Base-by-base conservation (phyloP, 2,329 filamentous ascomycete genomes). In the Pestalotiopsis fici region DNA sequence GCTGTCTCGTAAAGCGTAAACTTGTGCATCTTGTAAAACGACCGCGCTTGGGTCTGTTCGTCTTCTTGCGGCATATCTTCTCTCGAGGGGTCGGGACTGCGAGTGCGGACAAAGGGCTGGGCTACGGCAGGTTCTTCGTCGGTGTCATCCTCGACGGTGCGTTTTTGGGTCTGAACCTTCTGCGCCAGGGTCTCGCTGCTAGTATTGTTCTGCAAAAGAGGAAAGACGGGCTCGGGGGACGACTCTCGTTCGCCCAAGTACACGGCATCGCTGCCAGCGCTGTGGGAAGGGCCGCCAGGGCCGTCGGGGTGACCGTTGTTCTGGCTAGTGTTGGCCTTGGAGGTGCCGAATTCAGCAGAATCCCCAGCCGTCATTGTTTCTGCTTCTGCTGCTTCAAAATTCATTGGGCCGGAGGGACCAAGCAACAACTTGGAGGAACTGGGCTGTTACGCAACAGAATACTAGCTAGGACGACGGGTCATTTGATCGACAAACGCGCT, bases 1-100 rank as follows among this genome's bases (percentile, higher is more conserved):
- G 93, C 93, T 3, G 96, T 99, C 82, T 99, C 96, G 80, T 99
- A 98, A 25, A 99, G 83, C n/a, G 93, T 96, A 80, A 97, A 98
- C 75, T 96, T 97, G 83, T 98, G 94, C 94, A 99, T 97, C 77
- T 87, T 88, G 79, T 87, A 86, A 57, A 84, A 78, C 21, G 83
- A 72, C 25, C 82, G 79, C 65, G 81, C 68, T 4, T 73, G 69
- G 12, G 71, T 71, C 31, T 70, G 70, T 65, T 70, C 70, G n/a
- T 74, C 73, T 47, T 73, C 73, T 59, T 68, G 61, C 7, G 69
- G 69, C 4, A 65, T 67, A 18, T 67, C 64, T 27, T 72, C 64
- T 15, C 71, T 71, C 0, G 71, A 55, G 23, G 82, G 77, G 54
- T 86, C 82, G 12, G 85, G 87, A 72, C 86, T 90, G 25, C 81